Base-by-base conservation (phyloP, 345 rosid genomes). In the Schrenkiella parvula region DNA sequence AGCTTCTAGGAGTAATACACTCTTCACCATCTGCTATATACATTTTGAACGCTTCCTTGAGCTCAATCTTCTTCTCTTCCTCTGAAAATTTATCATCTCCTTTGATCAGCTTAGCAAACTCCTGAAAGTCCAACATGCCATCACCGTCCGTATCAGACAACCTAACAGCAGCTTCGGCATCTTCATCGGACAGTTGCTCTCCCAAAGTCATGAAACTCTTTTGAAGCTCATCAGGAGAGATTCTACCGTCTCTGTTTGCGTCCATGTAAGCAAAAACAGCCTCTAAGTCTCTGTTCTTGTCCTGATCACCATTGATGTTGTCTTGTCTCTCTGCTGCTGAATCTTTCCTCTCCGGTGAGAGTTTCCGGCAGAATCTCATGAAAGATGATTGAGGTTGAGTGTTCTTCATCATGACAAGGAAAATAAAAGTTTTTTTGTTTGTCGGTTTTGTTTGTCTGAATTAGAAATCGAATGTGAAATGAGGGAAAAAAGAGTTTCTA, bases 31-130 rank as follows among this genome's bases (percentile, higher is more conserved):
- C 82, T 28, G 29, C 51, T 19, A 67, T 88, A 59, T 84, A 88
- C 88, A 86, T 80, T 39, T 39, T 81, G 71, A 90, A 90, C 1
- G 91, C 91, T 60, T 82, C 84, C 64, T 53, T 79, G 2, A 90
- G 73, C 52, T 82, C 81, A 6, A 21, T 64, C 59, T 63, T 75
- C 78, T 68, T 78, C 65, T 82, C 87, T 66, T 86, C 87, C 55
- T 82, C 81, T 1, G 78, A 18, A 22, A 8, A 53, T 0, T 81
- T 71, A 42, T 71, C 60, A 42, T 64, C 41, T 3, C 79, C 77
- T 46, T 81, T 82, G 66, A 88, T 81, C 13, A 86, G 64, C 55
- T 68, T 73, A 74, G 70, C 56, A 76, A 90, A 86, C 56, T 90
- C 93, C 17, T 85, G 74, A 15, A 83, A 67, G 54, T 85, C 87